phyloP scores from a whole-genome alignment of 2,329 filamentous ascomycete species.

The Pseudogymnoascus sp. region DNA sequence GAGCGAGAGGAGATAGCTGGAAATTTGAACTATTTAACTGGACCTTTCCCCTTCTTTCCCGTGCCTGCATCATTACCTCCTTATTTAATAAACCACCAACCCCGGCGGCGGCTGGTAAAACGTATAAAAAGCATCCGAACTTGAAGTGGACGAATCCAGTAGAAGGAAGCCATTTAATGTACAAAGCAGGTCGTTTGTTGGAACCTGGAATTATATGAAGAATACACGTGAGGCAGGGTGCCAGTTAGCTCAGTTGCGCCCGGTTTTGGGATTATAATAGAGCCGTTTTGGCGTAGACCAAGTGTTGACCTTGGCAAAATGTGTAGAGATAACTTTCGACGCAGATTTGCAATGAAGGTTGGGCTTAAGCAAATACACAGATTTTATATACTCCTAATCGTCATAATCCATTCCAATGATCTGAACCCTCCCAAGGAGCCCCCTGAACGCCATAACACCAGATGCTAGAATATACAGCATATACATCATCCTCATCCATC shows the following conservation, averaged over 20 bases:
- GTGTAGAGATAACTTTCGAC: too few relatives aligned
- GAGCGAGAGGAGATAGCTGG: not conserved
- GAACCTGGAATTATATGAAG: not conserved
- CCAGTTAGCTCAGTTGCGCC: too few relatives aligned
- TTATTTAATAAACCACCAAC: too few relatives aligned
- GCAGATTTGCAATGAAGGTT: not conserved
- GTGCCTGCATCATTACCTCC: too few relatives aligned
- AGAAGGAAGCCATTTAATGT: not conserved
- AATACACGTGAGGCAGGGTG: too few relatives aligned
- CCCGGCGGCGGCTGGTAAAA: too few relatives aligned
- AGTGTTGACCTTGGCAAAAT: too few relatives aligned
- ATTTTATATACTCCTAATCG: not conserved
- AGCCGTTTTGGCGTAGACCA: too few relatives aligned
- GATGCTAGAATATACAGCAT: conserved; percentile 3
- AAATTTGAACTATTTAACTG: too few relatives aligned
- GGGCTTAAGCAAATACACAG: not conserved
- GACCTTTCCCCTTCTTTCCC: too few relatives aligned
- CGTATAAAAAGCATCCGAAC: too few relatives aligned
- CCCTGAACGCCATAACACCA: not conserved
- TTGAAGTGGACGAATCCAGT: not conserved
- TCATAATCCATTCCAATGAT: not conserved
- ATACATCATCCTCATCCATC: not conserved
- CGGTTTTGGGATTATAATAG: too few relatives aligned
- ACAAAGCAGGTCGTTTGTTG: not conserved
- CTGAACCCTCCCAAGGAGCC: not conserved